Base-by-base conservation (phyloP, 805 yeast genomes). In the Wickerhamiella allomyrinae region DNA sequence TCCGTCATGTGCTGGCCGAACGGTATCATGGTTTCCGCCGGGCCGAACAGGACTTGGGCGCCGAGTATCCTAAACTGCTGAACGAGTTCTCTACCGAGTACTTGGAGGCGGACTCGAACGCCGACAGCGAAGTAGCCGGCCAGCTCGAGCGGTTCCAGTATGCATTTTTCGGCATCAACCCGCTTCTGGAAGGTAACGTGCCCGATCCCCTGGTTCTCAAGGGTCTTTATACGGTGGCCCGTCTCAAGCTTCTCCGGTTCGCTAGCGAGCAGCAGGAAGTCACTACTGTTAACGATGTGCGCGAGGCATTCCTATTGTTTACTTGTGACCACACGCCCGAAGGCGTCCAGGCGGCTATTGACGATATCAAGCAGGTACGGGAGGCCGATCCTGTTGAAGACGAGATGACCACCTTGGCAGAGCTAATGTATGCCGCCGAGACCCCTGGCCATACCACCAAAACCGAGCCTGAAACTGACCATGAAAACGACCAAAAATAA, bases 1-100 rank as follows among this genome's bases (percentile, higher is more conserved):
- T 89, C 54, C 79, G 84, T 58, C 89, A 80, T 58, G 95, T 84
- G 3, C 67, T 89, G 36, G 74, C 84, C 50, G 98, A 89, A 62
- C 74, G 98, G 57, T 80, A 79, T 50, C 74, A 74, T 45, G 76
- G 87, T 0, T 75, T 71, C 54, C 75, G 71, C 49, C 67, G 76
- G 45, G 83, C 79, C 1, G 61, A 62, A 19, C 67, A 61, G 34
- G 65, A 74, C 41, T 38, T 45, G 29, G 42, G 34, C 13, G 59
- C 61, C 7, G 63, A 66, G 42, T 73, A 74, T 46, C 58, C 60
- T 14, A 52, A 61, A 44, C 72, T 79, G 46, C 61, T 82, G 43
- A 57, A 65, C 7, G 77, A 74, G 29, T 84, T 85, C 60, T 67
- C 67, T 48, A 54, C 65, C 25, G 62, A 67, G 42, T 86, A 81